Conservation (phyloP, 208 protist genomes). For the Acanthamoeba castellanii region DNA sequence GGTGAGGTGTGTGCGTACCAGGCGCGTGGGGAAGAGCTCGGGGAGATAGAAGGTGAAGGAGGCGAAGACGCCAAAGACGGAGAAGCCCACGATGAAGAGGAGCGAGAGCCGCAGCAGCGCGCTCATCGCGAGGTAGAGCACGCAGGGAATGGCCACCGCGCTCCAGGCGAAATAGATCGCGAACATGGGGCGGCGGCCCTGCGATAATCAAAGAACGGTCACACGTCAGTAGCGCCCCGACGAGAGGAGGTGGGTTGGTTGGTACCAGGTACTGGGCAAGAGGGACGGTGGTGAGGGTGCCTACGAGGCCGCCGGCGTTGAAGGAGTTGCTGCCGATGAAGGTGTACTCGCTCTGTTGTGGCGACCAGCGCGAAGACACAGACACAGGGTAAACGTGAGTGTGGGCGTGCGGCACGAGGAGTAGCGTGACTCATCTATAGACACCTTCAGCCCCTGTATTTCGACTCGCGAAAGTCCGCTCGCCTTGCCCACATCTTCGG, state of each 20-base stretch:
- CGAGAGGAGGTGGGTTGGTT: background rate
- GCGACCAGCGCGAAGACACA: background rate
- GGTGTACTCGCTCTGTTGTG: constrained; percentile 45
- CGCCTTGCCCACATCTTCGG: constrained; percentile 45
- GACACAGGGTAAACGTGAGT: background rate
- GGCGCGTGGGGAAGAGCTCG: constrained; percentile 55
- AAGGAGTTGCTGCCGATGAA: constrained; percentile 65
- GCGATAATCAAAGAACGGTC: background rate
- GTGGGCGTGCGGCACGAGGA: too few relatives aligned
- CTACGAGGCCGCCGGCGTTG: constrained; percentile 47
- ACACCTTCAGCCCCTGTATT: constrained; percentile 23
- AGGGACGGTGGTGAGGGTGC: constrained; percentile 27
- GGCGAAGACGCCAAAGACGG: constrained; percentile 67
- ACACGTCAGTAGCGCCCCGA: background rate
- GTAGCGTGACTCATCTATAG: background rate
- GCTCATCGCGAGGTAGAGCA: constrained; percentile 10
- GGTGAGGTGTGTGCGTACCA: constrained; percentile 3
- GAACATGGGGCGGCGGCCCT: constrained; percentile 48
- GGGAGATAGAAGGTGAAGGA: constrained; percentile 69
- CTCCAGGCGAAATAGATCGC: constrained; percentile 66
- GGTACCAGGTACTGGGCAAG: constrained; percentile 34
- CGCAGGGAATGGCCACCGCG: constrained; percentile 30
- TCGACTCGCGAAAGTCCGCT: background rate
- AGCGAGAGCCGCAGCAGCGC: constrained; percentile 24
- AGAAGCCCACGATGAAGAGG: constrained; percentile 34